phyloP scores from a whole-genome alignment of 306 rosid genomes.

The Hippophae gyantsensis region DNA sequence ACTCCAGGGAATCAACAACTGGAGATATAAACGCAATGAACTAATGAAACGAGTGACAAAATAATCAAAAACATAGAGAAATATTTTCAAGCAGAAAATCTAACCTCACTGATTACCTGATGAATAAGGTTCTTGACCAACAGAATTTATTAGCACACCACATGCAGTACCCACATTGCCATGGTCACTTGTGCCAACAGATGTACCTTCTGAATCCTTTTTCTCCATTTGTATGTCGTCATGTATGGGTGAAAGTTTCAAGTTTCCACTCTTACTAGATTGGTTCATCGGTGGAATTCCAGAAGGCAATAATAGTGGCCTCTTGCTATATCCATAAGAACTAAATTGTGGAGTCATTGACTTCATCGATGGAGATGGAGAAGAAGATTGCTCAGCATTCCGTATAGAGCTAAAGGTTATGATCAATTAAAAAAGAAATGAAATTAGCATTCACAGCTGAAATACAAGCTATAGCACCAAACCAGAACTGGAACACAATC shows the following conservation, averaged over 20 bases:
- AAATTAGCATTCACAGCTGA: background rate
- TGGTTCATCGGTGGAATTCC: slow-evolving; percentile 18
- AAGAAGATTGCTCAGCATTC: slow-evolving; percentile 28
- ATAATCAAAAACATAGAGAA: slow-evolving; percentile 12
- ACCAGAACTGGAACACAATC: slow-evolving; percentile 4
- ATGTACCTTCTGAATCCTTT: slow-evolving; percentile 22
- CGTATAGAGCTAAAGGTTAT: slow-evolving; percentile 31
- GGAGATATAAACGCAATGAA: slow-evolving; percentile 12
- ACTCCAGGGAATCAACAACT: slow-evolving; percentile 75
- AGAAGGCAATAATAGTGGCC: slow-evolving; percentile 25
- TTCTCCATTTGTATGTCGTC: slow-evolving; percentile 16
- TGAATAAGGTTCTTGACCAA: slow-evolving; percentile 24
- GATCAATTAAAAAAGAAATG: slow-evolving; percentile 19
- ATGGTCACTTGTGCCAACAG: slow-evolving; percentile 19
- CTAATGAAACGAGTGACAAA: slow-evolving; percentile 5
- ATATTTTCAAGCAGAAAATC: slow-evolving; percentile 14
- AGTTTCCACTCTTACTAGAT: slow-evolving; percentile 19
- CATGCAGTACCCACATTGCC: slow-evolving; percentile 20
- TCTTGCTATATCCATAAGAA: slow-evolving; percentile 20
- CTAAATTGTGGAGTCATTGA: slow-evolving; percentile 20
- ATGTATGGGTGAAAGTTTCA: slow-evolving; percentile 14
- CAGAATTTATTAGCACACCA: slow-evolving; percentile 27
- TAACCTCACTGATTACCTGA: slow-evolving; percentile 49
- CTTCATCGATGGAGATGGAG: slow-evolving; percentile 22
- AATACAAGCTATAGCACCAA: background rate